Evolutionary conservation across 805 yeast genomes (phyloP).

Genomic region (Wickerhamomyces kurtzmanii): DNA sequence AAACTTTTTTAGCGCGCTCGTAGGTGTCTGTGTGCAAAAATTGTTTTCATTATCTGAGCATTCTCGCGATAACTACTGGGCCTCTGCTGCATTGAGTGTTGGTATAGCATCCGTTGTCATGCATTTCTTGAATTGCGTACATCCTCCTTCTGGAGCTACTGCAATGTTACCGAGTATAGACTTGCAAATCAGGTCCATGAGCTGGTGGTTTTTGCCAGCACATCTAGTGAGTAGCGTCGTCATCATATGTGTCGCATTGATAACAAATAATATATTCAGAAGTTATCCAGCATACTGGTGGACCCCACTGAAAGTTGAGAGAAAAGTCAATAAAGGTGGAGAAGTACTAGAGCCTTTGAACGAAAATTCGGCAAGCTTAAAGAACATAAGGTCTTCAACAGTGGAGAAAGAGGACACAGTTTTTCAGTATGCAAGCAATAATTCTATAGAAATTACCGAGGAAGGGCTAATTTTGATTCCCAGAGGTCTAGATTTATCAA

Average conservation of each 20-base stretch:
- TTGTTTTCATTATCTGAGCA: constrained; percentile 34
- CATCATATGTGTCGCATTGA: constrained; percentile 37
- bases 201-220: constrained; percentile 59
- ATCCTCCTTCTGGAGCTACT: constrained; percentile 69
- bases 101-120: constrained; percentile 42
- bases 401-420: no score
- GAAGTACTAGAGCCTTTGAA: not conserved
- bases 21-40: constrained; percentile 46
- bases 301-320: constrained; percentile 23
- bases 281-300: constrained; percentile 55
- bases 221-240: constrained; percentile 40
- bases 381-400: no score
- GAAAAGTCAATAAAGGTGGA: not conserved
- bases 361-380: not conserved
- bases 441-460: no score
- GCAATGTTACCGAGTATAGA: constrained; percentile 49
- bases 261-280: constrained; percentile 43
- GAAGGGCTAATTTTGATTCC: no score
- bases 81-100: constrained; percentile 48
- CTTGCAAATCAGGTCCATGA: constrained; percentile 31
- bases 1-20: constrained; percentile 38
- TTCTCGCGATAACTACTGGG: constrained; percentile 41
- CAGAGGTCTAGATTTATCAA: no score
- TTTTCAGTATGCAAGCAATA: no score
- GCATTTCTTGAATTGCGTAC: constrained; percentile 45